Conservation (phyloP, 1,139 yeast species). For the Hyphopichia buzzinii region DNA sequence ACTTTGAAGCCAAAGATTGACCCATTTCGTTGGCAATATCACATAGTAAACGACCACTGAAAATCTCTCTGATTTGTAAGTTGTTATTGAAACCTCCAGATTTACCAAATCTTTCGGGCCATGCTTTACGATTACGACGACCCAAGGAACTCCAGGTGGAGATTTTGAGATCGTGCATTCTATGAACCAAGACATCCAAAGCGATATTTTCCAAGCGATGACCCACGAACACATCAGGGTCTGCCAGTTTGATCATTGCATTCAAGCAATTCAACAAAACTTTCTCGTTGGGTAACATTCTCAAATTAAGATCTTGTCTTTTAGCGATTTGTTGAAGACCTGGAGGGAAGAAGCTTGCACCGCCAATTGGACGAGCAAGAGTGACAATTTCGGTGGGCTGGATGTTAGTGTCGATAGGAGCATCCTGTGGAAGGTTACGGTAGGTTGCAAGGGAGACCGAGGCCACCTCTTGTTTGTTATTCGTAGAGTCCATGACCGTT, state of each 20-base stretch:
- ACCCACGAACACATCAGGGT: conserved; percentile 90
- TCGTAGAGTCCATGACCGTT: conserved; percentile 68
- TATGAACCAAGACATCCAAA: conserved; percentile 75
- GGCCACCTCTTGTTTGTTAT: conserved; percentile 82
- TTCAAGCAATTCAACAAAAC: conserved; percentile 71
- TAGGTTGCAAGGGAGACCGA: conserved; percentile 76
- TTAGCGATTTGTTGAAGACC: conserved; percentile 64
- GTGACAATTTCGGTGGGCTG: conserved; percentile 62
- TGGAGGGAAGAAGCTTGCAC: conserved; percentile 58
- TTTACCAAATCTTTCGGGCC: conserved; percentile 74
- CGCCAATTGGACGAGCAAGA: conserved; percentile 71
- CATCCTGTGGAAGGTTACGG: conserved; percentile 66
- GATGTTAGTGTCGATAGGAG: conserved; percentile 56
- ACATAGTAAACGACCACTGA: conserved; percentile 85
- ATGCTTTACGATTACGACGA: conserved; percentile 67
- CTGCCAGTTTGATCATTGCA: conserved; percentile 66
- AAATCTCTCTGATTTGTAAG: conserved; percentile 61
- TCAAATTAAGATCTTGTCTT: conserved; percentile 46
- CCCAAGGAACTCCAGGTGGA: conserved; percentile 84
- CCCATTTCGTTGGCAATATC: conserved; percentile 96
- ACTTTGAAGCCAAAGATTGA: conserved; percentile 83
- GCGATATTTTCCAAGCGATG: conserved; percentile 80
- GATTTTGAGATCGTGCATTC: conserved; percentile 73
- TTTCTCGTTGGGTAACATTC: conserved; percentile 70
- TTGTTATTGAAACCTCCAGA: conserved; percentile 44